These are phyloP conservation scores for Acer yangbiense DNA, from an alignment of 345 rosid genomes.

Conservation along the genomic window DNA sequence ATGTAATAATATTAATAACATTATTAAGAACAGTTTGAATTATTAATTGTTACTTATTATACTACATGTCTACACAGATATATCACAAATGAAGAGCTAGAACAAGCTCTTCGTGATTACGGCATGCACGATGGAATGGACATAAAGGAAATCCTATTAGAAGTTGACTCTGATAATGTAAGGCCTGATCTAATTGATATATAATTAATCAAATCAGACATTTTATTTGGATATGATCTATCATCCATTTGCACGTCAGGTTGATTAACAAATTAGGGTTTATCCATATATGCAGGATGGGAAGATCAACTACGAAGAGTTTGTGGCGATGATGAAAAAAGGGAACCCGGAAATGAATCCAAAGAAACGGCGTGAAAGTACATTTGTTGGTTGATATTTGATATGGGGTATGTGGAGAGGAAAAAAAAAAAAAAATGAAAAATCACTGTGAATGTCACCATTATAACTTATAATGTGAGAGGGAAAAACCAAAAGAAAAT, in stretches of 20 bases:
- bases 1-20: neutral
- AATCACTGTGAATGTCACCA: constrained; percentile 1
- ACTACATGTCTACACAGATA: constrained; percentile 32
- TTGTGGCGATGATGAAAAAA: constrained; percentile 97
- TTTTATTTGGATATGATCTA: too few relatives aligned
- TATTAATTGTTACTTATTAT: too few relatives aligned
- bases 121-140: constrained; percentile 83
- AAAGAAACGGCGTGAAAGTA: constrained; percentile 74
- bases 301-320: constrained; percentile 87
- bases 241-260: too few relatives aligned
- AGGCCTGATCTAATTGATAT: constrained; percentile 13
- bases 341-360: constrained; percentile 83
- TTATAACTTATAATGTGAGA: neutral
- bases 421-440: neutral
- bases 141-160: constrained; percentile 75
- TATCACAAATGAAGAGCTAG: constrained; percentile 89
- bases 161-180: constrained; percentile 82
- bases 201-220: too few relatives aligned
- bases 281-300: constrained; percentile 59
- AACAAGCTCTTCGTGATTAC: constrained; percentile 79
- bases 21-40: neutral
- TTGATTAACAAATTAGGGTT: neutral
- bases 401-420: constrained; percentile 5
- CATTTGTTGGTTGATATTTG: constrained; percentile 16
- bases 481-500: neutral